Percentiles rank a stretch among this genome's conserved stretches.
These are phyloP conservation scores for Pyrenochaeta sp. DNA, from an alignment of 2,329 filamentous ascomycete species.

Conservation along the genomic window DNA sequence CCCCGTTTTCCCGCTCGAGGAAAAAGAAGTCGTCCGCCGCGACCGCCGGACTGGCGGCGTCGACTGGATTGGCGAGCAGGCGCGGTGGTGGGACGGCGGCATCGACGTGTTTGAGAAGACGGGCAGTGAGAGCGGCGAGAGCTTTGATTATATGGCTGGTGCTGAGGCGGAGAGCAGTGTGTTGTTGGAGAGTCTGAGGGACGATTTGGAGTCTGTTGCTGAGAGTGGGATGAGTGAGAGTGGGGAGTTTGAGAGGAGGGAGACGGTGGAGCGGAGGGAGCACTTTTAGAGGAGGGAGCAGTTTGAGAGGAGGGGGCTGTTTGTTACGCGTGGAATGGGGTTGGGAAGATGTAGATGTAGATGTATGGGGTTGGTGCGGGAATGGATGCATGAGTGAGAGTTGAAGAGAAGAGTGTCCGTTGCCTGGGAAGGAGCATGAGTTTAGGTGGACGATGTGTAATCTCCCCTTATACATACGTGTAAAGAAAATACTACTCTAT, in stretches of 20 bases:
- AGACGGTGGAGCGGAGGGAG: not conserved
- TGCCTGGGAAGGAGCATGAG: no score
- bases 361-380: no score
- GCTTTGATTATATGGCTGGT: constrained; percentile 56
- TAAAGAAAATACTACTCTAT: no score
- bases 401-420: no score
- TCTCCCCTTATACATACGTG: no score
- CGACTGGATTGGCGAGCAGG: constrained; percentile 51
- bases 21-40: constrained; percentile 51
- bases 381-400: no score
- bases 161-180: constrained; percentile 52
- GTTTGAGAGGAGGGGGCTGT: constrained; percentile 23
- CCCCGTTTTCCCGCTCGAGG: constrained; percentile 47
- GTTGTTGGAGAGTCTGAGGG: constrained; percentile 38
- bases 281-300: constrained; percentile 14
- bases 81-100: constrained; percentile 45
- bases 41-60: constrained; percentile 39
- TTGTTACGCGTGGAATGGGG: constrained; percentile 29
- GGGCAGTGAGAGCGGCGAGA: constrained; percentile 41
- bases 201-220: constrained; percentile 19
- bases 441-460: no score
- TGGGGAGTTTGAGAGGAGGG: not conserved
- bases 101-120: constrained; percentile 40
- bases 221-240: not conserved
- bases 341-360: constrained; percentile 39